Percentiles rank a stretch among this genome's conserved stretches.
These are phyloP conservation scores for Amanita rimosa DNA, from an alignment of 768 basidiomycete species.

Conservation along the genomic window DNA sequence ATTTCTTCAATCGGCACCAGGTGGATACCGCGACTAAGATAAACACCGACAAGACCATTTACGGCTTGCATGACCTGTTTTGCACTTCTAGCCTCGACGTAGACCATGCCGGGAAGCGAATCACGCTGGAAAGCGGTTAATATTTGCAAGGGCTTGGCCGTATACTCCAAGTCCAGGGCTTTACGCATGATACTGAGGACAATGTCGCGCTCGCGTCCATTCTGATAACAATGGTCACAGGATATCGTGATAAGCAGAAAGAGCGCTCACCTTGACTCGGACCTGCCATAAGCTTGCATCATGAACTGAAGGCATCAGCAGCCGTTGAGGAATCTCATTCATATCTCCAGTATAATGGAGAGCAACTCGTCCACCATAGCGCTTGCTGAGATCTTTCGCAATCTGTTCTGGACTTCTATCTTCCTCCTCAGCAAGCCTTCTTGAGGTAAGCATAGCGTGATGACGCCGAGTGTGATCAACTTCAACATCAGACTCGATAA, in stretches of 20 bases:
- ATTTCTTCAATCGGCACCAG: conserved; percentile 96
- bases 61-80: conserved; percentile 80
- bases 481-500: conserved; percentile 66
- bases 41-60: conserved; percentile 88
- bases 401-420: conserved; percentile 78
- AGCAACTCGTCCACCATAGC: conserved; percentile 57
- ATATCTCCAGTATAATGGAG: conserved; percentile 82
- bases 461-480: conserved; percentile 50
- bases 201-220: conserved; percentile 86
- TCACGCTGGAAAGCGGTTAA: conserved; percentile 93
- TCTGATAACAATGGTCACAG: conserved; percentile 28
- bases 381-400: conserved; percentile 68
- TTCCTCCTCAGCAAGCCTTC: conserved; percentile 61
- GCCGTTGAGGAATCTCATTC: conserved; percentile 85
- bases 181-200: conserved; percentile 94
- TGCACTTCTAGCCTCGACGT: conserved; percentile 86
- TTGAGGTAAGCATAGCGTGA: conserved; percentile 57
- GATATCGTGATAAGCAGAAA: neutral
- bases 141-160: conserved; percentile 71
- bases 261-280: conserved; percentile 63
- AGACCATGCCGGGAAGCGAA: conserved; percentile 91
- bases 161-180: conserved; percentile 74
- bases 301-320: conserved; percentile 94
- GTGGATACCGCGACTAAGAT: conserved; percentile 66
- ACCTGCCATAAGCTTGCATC: conserved; percentile 96